Percentiles rank a stretch among this genome's conserved stretches.
These are phyloP conservation scores for Artemisia argyi DNA, from an alignment of 129 eudicot genomes.

Conservation along the genomic window DNA sequence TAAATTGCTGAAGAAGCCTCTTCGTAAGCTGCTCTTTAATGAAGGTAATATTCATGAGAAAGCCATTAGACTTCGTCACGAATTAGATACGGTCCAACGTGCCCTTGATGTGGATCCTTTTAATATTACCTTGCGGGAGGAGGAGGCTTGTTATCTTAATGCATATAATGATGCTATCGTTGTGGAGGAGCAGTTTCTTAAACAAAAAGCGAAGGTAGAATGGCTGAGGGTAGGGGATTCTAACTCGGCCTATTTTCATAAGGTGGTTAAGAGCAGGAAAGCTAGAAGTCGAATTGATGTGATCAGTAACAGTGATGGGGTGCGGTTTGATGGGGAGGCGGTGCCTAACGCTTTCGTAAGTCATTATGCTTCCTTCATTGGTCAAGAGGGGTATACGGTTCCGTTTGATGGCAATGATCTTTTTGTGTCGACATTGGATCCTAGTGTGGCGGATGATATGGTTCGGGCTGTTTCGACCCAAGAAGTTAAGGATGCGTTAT, in stretches of 20 bases:
- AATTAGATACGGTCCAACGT: too few relatives aligned
- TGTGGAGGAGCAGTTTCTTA: not conserved
- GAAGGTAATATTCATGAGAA: too few relatives aligned
- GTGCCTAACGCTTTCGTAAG: not conserved
- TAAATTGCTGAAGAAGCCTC: not conserved
- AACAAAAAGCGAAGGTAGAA: not conserved
- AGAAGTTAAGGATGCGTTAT: constrained; percentile 1
- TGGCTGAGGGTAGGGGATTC: not conserved
- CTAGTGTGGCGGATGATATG: not conserved
- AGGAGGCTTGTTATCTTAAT: not conserved
- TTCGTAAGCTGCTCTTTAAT: too few relatives aligned
- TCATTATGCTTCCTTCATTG: not conserved
- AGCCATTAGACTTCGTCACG: too few relatives aligned
- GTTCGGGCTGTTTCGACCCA: not conserved
- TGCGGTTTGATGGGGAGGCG: not conserved
- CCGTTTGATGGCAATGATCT: not conserved
- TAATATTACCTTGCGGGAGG: too few relatives aligned
- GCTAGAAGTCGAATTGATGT: not conserved
- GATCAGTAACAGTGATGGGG: not conserved
- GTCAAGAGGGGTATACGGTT: not conserved
- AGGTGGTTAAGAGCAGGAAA: not conserved
- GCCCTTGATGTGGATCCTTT: too few relatives aligned
- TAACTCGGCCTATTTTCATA: not conserved
- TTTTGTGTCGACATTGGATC: not conserved
- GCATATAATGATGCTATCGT: not conserved